Base-by-base conservation (phyloP, 108 stramenopile species). In the Discostella pseudostelligera region DNA sequence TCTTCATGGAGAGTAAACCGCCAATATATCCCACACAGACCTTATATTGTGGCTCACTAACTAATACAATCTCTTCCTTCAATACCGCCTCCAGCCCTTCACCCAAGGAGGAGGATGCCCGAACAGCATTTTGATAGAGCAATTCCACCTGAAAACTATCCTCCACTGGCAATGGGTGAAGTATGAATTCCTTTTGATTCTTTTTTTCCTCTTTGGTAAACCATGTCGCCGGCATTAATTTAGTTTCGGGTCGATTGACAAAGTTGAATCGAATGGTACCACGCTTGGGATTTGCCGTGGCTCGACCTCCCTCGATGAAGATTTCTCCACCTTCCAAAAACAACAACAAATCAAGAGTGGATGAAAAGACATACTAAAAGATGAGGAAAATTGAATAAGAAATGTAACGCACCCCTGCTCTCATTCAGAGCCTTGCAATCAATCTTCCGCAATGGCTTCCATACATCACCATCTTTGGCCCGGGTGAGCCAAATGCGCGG, bases 391-490 rank as follows among this genome's bases (percentile, higher is more conserved):
- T 8, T 7, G 3, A 26, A 28, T 16, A 51, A 4, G 26, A 46
- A 36, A 56, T 29, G 6, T 17, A 21, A 32, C 59, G 25, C 29
- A 32, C 61, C 59, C 73, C 64, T 48, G 39, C 74, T 61, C 67
- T 80, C 72, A 63, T 90, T 90, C 28, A 93, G 75, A 6, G 85
- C 82, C 68, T 77, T 66, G 64, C 87, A 87, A 56, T 93, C 92
- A 19, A 70, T 70, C 62, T 87, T 86, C 16, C 88, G 82, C 37
- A 93, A 60, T 12, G 92, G 88, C 59, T 79, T 83, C 91, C 91
- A 93, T 9, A 80, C 78, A 21, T 87, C 85, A 4, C 48, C 62
- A 29, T 81, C 76, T 60, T 72, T 79, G 6, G 57, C 49, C 9
- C 82, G 67, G 2, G 69, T 64, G 1, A 85, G 71, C 86, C 86